phyloP scores from a whole-genome alignment of 805 yeast genomes.

The Lipomyces spencermartinsiae region DNA sequence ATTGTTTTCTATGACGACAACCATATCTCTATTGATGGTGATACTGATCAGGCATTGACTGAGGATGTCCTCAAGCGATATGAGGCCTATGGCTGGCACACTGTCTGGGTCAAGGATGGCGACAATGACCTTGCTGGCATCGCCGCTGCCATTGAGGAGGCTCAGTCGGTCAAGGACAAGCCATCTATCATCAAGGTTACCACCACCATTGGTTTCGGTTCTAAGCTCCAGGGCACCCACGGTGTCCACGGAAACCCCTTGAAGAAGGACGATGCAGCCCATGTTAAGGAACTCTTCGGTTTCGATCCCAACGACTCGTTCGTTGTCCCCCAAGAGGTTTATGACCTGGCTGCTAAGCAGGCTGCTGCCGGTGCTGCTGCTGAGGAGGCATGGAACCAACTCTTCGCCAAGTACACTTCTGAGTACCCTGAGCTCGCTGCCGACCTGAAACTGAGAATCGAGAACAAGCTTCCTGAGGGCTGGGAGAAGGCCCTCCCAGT shows the following conservation, averaged over 20 bases:
- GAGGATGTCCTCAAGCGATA: conserved; percentile 87
- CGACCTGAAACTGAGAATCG: conserved; percentile 79
- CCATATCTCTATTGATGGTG: conserved; percentile 96
- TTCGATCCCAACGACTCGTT: conserved; percentile 86
- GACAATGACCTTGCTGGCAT: conserved; percentile 77
- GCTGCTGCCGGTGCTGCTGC: conserved; percentile 67
- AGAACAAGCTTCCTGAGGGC: conserved; percentile 76
- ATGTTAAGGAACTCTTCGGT: conserved; percentile 82
- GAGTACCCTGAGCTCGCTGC: conserved; percentile 80
- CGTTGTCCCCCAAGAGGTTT: conserved; percentile 81
- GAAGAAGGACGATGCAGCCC: conserved; percentile 89
- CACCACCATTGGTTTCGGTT: conserved; percentile 95
- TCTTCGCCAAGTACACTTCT: conserved; percentile 64
- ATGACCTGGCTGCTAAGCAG: conserved; percentile 64
- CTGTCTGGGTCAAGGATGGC: conserved; percentile 76
- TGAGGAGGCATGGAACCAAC: conserved; percentile 76
- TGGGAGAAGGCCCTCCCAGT: conserved; percentile 82
- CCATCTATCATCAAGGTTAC: conserved; percentile 88
- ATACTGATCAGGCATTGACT: conserved; percentile 86
- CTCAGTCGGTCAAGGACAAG: conserved; percentile 76
- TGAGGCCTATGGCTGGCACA: conserved; percentile 95
- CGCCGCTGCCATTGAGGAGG: conserved; percentile 75
- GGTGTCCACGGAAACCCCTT: conserved; percentile 96
- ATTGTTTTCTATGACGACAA: conserved; percentile 96
- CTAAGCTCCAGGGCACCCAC: conserved; percentile 81